Percentiles rank a stretch among this genome's conserved stretches.
These are phyloP conservation scores for Irpex rosettiformis DNA, from an alignment of 1,284 basidiomycete species.

Conservation along the genomic window DNA sequence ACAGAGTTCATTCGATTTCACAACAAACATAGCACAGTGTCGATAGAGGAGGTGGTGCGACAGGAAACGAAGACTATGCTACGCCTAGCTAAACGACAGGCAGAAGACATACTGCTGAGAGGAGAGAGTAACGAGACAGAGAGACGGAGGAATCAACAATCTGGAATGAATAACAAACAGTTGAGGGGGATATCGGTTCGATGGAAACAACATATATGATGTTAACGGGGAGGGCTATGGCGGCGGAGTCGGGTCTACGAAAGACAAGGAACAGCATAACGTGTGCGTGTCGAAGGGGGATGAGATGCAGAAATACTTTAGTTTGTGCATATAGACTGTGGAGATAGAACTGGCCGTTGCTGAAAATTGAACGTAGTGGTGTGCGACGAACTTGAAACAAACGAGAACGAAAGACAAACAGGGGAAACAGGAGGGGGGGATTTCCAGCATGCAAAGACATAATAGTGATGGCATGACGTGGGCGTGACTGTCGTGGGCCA, in stretches of 20 bases:
- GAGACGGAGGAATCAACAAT: constrained; percentile 3
- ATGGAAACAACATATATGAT: constrained; percentile 22
- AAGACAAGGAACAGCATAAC: neutral
- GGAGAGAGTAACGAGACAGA: constrained; percentile 4
- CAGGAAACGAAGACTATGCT: constrained; percentile 22
- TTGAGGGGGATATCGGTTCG: neutral
- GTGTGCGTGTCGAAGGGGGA: neutral
- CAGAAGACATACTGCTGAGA: neutral
- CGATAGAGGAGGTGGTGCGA: constrained; percentile 23
- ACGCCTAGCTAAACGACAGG: constrained; percentile 7
- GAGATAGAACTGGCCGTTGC: constrained; percentile 5
- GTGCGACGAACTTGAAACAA: constrained; percentile 11
- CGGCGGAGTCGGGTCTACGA: neutral
- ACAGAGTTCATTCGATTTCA: constrained; percentile 16
- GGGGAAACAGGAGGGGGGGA: constrained; percentile 15
- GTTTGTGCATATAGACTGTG: neutral
- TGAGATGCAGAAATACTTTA: constrained; percentile 1
- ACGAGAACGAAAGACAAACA: constrained; percentile 10
- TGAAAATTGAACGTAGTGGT: constrained; percentile 5
- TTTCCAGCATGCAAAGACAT: constrained; percentile 25
- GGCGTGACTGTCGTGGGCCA: constrained; percentile 16
- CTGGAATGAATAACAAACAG: constrained; percentile 7
- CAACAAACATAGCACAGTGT: constrained; percentile 24
- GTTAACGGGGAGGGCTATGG: constrained; percentile 1
- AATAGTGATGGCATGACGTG: constrained; percentile 21